Percentiles rank a stretch among this genome's conserved stretches.
Evolutionary conservation across 371 early-diverging fungal genomes (phyloP).

Genomic region (Rhizopus microsporus): DNA sequence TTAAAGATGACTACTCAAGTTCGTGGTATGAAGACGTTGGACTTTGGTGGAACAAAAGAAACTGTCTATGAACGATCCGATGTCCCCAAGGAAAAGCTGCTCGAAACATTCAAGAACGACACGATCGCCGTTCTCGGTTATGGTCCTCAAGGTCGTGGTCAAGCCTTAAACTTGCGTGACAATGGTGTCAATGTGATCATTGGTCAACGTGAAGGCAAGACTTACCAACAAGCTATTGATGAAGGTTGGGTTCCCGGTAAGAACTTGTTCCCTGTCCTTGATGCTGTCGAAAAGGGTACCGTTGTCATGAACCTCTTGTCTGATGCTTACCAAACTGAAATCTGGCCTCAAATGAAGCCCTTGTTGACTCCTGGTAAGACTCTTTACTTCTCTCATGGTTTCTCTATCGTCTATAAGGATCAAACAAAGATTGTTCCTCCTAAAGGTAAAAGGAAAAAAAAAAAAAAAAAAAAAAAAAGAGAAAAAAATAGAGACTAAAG

Average conservation of each 20-base stretch:
- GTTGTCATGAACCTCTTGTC: slow-evolving; percentile 95
- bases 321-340: slow-evolving; percentile 94
- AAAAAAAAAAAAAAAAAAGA: no score
- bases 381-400: slow-evolving; percentile 97
- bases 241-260: slow-evolving; percentile 98
- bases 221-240: slow-evolving; percentile 90
- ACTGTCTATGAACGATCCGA: slow-evolving; percentile 94
- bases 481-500: not conserved
- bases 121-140: slow-evolving; percentile 96
- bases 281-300: slow-evolving; percentile 89
- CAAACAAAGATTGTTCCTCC: slow-evolving; percentile 92
- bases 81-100: slow-evolving; percentile 89
- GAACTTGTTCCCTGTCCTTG: slow-evolving; percentile 91
- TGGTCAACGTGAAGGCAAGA: slow-evolving; percentile 92
- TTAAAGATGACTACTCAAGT: slow-evolving; percentile 44
- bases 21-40: slow-evolving; percentile 89
- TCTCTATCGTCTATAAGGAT: slow-evolving; percentile 92
- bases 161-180: slow-evolving; percentile 95
- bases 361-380: slow-evolving; percentile 96
- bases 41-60: slow-evolving; percentile 94
- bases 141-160: slow-evolving; percentile 97
- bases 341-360: slow-evolving; percentile 90
- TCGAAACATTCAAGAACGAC: slow-evolving; percentile 90
- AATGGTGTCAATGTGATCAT: slow-evolving; percentile 95
- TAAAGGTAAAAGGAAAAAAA: slow-evolving; percentile 39